phyloP scores from a whole-genome alignment of 2,329 filamentous ascomycete genomes.

The Alternaria incomplexa region DNA sequence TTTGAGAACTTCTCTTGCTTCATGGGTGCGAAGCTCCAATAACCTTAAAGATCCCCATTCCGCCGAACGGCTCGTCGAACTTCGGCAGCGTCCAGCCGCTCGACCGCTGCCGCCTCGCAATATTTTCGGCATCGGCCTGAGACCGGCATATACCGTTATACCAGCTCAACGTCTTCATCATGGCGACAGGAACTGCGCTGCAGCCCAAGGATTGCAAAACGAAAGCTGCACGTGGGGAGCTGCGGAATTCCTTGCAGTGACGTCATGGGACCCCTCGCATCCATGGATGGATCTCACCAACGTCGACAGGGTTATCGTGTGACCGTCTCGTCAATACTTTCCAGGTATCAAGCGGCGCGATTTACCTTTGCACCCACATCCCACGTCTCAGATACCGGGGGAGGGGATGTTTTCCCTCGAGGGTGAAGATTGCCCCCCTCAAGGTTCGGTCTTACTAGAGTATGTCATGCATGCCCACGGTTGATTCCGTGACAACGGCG shows the following conservation, averaged over 20 bases:
- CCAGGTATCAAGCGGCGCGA: background rate
- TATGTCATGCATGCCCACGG: background rate
- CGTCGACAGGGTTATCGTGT: background rate
- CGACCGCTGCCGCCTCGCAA: background rate
- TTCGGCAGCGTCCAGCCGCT: background rate
- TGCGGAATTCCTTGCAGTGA: background rate
- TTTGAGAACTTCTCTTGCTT: background rate
- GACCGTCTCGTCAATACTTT: background rate
- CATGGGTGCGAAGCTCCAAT: background rate
- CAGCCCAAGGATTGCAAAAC: background rate
- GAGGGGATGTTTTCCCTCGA: background rate
- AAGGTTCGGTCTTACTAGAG: background rate
- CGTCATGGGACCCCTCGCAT: background rate
- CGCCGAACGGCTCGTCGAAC: background rate
- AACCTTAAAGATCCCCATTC: background rate
- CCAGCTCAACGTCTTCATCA: background rate
- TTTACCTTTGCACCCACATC: background rate
- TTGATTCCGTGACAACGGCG: background rate
- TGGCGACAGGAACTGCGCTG: no score
- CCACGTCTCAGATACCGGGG: background rate
- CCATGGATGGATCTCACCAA: background rate
- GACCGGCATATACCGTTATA: background rate
- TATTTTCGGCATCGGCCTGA: background rate
- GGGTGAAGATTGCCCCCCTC: background rate
- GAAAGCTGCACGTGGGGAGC: background rate